Evolutionary conservation across 371 early-diverging fungal genomes (phyloP), one percentile per base, ranked within the genome.

Genomic region (Lichtheimia ramosa): DNA sequence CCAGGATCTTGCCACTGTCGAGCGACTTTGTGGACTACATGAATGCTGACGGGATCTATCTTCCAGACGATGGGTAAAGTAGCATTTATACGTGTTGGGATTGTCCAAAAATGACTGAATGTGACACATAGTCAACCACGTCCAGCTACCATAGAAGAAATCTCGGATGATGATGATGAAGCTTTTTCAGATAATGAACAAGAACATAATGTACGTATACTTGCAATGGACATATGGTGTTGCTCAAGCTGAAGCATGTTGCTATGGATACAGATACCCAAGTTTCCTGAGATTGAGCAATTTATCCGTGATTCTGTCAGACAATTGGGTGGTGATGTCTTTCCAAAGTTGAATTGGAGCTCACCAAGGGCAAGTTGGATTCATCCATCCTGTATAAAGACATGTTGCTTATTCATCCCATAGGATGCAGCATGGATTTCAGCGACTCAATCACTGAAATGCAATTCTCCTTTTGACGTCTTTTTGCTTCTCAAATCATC

Each of bases 261-360:
- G 10, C 40, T 8, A 28, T 28, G 27, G 34, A 34, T 34, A 34
- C 50, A 77, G 69, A 70, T 58, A 34, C 85, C 83, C 7, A 69
- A 74, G 20, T 86, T 90, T 66, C 90, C 91, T 2, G 76, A 68
- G 5, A 58, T 90, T 14, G 87, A 85, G 24, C 62, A 65, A 1
- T 74, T 78, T 21, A 92, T 97, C 27, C 71, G 70, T 50, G 65
- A 73, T n/a, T 79, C 85, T 1, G 88, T 97, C 16, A 79, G 74
- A 4, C 77, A 82, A 24, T 83, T 91, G 24, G 95, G 90, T 28
- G 95, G 94, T 3, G 84, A 81, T 23, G 92, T 92, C 15, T 93
- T 98, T 65, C 95, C 96, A 14, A 95, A 96, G 51, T 82, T 96
- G 58, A 93, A 91, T 67, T 98, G 98, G 98, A 90, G 91, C 48